Percentiles rank a stretch among this genome's conserved stretches.
These are phyloP conservation scores for Xylaria sp. DNA, from an alignment of 2,329 filamentous ascomycete genomes.

Conservation along the genomic window DNA sequence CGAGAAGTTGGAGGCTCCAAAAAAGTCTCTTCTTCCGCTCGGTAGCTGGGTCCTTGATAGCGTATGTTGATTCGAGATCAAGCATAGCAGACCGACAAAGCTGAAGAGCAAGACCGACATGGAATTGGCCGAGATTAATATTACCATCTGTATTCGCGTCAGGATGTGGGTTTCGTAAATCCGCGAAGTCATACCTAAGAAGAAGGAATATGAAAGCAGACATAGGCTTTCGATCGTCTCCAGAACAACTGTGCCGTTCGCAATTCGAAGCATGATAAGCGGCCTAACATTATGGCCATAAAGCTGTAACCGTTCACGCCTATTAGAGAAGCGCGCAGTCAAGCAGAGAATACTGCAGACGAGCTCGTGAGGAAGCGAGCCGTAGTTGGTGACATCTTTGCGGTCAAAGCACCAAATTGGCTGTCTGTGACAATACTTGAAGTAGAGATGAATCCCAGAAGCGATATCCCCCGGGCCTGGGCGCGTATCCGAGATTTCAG, in stretches of 20 bases:
- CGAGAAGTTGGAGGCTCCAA: constrained; percentile 29
- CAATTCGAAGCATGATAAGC: constrained; percentile 29
- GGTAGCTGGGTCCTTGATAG: constrained; percentile 12
- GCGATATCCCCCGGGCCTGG: constrained; percentile 24
- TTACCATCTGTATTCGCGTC: constrained; percentile 25
- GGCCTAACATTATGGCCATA: constrained; percentile 30
- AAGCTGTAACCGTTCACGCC: constrained; percentile 22
- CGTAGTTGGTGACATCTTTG: constrained; percentile 25
- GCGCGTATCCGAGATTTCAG: constrained; percentile 24
- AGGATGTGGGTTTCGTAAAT: background rate
- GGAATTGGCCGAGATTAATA: constrained; percentile 29
- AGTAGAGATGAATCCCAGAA: constrained; percentile 26
- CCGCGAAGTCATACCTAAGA: constrained; percentile 15
- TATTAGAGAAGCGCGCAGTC: constrained; percentile 27
- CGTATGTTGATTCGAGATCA: constrained; percentile 27
- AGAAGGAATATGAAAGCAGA: constrained; percentile 28
- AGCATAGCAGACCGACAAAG: constrained; percentile 29
- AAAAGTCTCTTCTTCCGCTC: constrained; percentile 28
- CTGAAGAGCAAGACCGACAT: constrained; percentile 28
- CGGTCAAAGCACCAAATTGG: constrained; percentile 31
- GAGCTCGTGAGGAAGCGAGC: constrained; percentile 26
- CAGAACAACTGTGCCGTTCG: constrained; percentile 25
- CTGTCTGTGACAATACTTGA: constrained; percentile 30
- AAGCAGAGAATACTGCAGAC: constrained; percentile 27
- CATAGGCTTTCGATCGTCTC: constrained; percentile 30